A percentile compares a stretch with the other conserved stretches of the same genome.
Conservation (phyloP, 768 basidiomycete genomes). For the Suillus americanus region DNA sequence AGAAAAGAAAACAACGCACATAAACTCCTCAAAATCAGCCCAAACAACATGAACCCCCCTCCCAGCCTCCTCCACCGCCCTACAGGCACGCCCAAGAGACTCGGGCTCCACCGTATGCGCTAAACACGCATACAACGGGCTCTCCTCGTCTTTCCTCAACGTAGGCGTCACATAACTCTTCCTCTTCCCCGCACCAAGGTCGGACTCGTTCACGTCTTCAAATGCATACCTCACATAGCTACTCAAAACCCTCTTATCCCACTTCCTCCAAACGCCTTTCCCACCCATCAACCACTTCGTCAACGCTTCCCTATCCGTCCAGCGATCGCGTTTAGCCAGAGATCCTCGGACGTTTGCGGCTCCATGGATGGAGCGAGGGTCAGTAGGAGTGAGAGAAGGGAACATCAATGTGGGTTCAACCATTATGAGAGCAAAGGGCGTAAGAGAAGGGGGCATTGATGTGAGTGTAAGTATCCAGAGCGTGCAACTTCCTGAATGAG, state of each 20-base stretch:
- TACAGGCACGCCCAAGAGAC: slow-evolving; percentile 21
- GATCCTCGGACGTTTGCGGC: slow-evolving; percentile 30
- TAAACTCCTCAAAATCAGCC: slow-evolving; percentile 31
- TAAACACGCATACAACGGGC: slow-evolving; percentile 22
- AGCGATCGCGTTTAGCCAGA: slow-evolving; percentile 25
- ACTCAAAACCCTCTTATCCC: neutral
- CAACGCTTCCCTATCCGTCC: slow-evolving; percentile 23
- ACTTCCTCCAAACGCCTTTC: slow-evolving; percentile 1
- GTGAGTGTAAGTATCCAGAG: slow-evolving; percentile 10
- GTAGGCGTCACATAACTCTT: slow-evolving; percentile 18
- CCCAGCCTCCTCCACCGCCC: slow-evolving; percentile 12
- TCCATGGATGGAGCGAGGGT: slow-evolving; percentile 28
- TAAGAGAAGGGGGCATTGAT: neutral
- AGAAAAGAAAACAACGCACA: slow-evolving; percentile 14
- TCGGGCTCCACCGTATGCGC: slow-evolving; percentile 26
- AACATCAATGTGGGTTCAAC: slow-evolving; percentile 34
- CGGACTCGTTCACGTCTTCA: neutral
- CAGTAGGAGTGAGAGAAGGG: slow-evolving; percentile 24
- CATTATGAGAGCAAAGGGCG: slow-evolving; percentile 19
- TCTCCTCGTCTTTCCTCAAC: slow-evolving; percentile 31
- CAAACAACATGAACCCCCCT: slow-evolving; percentile 27
- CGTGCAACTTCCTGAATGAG: slow-evolving; percentile 30
- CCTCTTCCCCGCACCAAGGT: neutral
- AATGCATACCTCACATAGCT: neutral
- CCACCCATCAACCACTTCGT: slow-evolving; percentile 17